Conservation (phyloP, 164 flowering plant genomes). For the Nymphaea colorata region DNA sequence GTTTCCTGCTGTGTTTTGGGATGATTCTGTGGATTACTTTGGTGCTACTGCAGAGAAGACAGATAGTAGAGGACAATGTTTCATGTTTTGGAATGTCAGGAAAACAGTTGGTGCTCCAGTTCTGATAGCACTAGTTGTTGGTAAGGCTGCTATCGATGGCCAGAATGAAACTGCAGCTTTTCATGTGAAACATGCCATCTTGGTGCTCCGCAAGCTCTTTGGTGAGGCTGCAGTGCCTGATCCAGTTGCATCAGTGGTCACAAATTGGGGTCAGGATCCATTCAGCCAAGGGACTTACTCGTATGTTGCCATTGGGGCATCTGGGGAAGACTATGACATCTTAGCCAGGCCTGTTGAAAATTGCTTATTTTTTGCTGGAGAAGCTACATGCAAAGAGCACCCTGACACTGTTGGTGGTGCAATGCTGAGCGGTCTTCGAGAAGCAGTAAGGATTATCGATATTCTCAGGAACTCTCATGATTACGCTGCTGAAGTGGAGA, state of each 20-base stretch:
- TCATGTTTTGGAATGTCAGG: slow-evolving; percentile 98
- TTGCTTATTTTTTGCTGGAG: slow-evolving; percentile 97
- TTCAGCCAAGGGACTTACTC: slow-evolving; percentile 94
- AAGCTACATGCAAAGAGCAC: slow-evolving; percentile 99
- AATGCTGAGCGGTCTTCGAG: slow-evolving; percentile 98
- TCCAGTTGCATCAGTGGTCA: slow-evolving; percentile 92
- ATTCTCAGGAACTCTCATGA: slow-evolving; percentile 69
- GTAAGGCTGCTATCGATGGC: slow-evolving; percentile 85
- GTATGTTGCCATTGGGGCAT: slow-evolving; percentile 94
- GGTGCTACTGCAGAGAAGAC: slow-evolving; percentile 97
- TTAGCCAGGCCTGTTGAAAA: slow-evolving; percentile 85
- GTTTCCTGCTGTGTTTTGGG: slow-evolving; percentile 91
- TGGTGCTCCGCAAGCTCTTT: slow-evolving; percentile 81
- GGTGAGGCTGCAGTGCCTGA: slow-evolving; percentile 73
- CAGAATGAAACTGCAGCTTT: slow-evolving; percentile 50
- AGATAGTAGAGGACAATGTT: slow-evolving; percentile 70
- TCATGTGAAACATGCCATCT: slow-evolving; percentile 75
- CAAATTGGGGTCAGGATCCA: slow-evolving; percentile 98
- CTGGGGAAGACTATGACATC: slow-evolving; percentile 97
- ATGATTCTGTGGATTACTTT: slow-evolving; percentile 93
- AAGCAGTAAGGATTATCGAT: slow-evolving; percentile 91
- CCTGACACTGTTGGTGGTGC: slow-evolving; percentile 99
- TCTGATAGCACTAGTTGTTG: slow-evolving; percentile 91
- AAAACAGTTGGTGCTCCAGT: slow-evolving; percentile 97
- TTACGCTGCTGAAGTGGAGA: slow-evolving; percentile 78